phyloP scores from a whole-genome alignment of 768 basidiomycete species.

The Rhizopogon sp. region DNA sequence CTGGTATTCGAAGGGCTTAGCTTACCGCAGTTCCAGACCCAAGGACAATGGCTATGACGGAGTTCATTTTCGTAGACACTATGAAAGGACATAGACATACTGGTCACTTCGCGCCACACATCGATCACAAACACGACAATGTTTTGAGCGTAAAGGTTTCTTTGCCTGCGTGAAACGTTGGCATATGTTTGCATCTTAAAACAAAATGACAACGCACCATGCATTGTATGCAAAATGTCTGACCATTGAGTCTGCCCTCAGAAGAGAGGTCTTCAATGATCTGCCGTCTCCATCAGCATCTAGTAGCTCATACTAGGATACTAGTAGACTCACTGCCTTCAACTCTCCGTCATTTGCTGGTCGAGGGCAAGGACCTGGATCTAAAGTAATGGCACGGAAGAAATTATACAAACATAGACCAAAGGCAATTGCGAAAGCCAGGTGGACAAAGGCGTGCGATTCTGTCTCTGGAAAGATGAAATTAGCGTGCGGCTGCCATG shows the following conservation, averaged over 20 bases:
- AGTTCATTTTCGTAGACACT: constrained; percentile 1
- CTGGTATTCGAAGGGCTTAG: constrained; percentile 1
- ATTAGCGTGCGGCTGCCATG: neutral
- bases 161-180: constrained; percentile 47
- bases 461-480: constrained; percentile 53
- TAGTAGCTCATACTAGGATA: neutral
- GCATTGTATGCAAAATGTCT: constrained; percentile 94
- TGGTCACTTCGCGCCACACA: constrained; percentile 92
- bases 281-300: constrained; percentile 31
- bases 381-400: constrained; percentile 82
- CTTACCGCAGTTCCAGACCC: constrained; percentile 98
- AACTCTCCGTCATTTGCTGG: constrained; percentile 81
- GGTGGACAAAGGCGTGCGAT: constrained; percentile 68
- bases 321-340: constrained; percentile 59
- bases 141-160: constrained; percentile 91
- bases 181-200: neutral
- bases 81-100: constrained; percentile 40
- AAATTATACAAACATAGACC: constrained; percentile 84
- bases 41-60: constrained; percentile 81
- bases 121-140: constrained; percentile 87
- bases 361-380: constrained; percentile 84
- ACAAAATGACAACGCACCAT: constrained; percentile 51
- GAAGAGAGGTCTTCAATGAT: constrained; percentile 89
- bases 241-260: constrained; percentile 85
- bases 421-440: constrained; percentile 67